Conservation (phyloP, 345 rosid species). For the Salix koriyanagi region DNA sequence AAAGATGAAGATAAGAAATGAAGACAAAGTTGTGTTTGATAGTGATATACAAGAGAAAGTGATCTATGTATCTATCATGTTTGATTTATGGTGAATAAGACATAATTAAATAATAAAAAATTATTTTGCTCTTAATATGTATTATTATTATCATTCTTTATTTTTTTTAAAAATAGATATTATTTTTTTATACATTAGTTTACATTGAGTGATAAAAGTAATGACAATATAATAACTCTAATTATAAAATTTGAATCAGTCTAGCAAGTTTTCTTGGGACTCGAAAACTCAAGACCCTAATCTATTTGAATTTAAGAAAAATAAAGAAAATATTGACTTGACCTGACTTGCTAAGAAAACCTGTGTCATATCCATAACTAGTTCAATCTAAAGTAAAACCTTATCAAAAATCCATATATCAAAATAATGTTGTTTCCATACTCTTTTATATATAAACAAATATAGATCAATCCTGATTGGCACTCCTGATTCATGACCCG, state of each 20-base stretch:
- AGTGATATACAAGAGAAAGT: too few relatives aligned
- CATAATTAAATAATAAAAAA: not conserved
- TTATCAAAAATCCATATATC: not conserved
- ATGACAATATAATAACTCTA: too few relatives aligned
- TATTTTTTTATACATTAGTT: not conserved
- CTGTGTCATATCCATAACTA: not conserved
- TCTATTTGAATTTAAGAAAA: too few relatives aligned
- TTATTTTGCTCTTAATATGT: not conserved
- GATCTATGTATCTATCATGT: not conserved
- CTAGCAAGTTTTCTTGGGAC: fast-evolving
- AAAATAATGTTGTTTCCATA: not conserved
- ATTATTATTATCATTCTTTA: not conserved
- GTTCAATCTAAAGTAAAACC: fast-evolving
- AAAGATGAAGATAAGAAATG: too few relatives aligned
- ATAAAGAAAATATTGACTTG: too few relatives aligned
- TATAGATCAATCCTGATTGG: fast-evolving
- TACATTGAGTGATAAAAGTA: too few relatives aligned
- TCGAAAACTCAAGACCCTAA: too few relatives aligned
- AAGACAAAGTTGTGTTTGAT: too few relatives aligned
- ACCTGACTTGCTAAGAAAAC: too few relatives aligned
- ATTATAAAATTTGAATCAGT: too few relatives aligned
- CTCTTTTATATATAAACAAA: too few relatives aligned
- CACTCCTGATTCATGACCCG: fast-evolving
- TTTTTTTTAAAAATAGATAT: too few relatives aligned
- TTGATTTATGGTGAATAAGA: not conserved